A percentile compares a stretch with the other conserved stretches of the same genome.
phyloP scores from a whole-genome alignment of 2,329 filamentous ascomycete genomes.

The Ophiosphaerella narmari region DNA sequence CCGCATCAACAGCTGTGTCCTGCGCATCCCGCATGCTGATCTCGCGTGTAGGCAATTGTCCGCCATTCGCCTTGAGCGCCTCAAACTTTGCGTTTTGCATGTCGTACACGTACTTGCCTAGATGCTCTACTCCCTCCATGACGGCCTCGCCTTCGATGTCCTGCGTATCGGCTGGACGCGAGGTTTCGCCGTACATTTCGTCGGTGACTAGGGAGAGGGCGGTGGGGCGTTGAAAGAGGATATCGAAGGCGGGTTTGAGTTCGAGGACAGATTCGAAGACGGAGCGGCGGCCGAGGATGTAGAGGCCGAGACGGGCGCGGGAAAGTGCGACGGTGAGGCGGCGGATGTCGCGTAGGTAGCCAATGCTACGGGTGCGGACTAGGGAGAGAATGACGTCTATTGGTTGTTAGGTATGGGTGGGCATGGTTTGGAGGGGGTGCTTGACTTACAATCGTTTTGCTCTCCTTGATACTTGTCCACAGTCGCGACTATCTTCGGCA shows the following conservation, averaged over 20 bases:
- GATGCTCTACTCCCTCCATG: slow-evolving; percentile 91
- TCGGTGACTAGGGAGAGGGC: slow-evolving; percentile 81
- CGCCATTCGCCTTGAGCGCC: slow-evolving; percentile 55
- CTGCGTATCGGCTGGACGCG: slow-evolving; percentile 51
- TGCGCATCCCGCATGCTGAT: slow-evolving; percentile 39
- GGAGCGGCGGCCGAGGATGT: slow-evolving; percentile 84
- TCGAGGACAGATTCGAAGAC: slow-evolving; percentile 91
- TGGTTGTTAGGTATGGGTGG: slow-evolving; percentile 7
- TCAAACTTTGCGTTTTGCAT: slow-evolving; percentile 81
- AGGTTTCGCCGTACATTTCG: slow-evolving; percentile 76
- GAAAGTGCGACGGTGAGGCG: slow-evolving; percentile 94
- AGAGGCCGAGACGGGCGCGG: slow-evolving; percentile 86
- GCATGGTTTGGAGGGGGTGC: background rate
- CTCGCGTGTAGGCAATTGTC: slow-evolving; percentile 41
- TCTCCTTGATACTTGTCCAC: slow-evolving; percentile 99
- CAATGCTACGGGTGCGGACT: slow-evolving; percentile 83
- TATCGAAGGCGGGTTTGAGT: slow-evolving; percentile 81
- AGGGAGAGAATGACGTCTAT: slow-evolving; percentile 90
- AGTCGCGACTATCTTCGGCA: slow-evolving; percentile 88
- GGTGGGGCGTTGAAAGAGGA: slow-evolving; percentile 76
- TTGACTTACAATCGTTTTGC: slow-evolving; percentile 92
- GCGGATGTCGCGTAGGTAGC: slow-evolving; percentile 90
- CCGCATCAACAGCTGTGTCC: slow-evolving; percentile 32
- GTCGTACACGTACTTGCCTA: slow-evolving; percentile 94
- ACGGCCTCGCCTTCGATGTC: slow-evolving; percentile 59